Evolutionary conservation across 2,329 filamentous ascomycete species (phyloP).

Genomic region (Raffaelea ambrosiae): DNA sequence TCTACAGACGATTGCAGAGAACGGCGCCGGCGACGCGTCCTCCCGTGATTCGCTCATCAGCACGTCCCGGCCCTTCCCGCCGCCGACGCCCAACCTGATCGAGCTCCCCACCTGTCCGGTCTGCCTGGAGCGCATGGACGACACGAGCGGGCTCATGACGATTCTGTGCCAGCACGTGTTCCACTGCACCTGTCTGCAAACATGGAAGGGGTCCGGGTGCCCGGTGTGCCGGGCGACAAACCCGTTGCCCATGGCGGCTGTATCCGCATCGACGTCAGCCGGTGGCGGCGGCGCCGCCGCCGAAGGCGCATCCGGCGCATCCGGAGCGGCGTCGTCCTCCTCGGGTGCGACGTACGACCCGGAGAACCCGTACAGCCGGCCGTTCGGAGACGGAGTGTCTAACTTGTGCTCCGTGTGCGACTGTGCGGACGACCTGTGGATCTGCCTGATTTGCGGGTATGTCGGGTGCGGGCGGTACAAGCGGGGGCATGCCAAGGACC

Average conservation of each 20-base stretch:
- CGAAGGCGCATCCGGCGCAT: neutral
- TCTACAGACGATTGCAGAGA: constrained; percentile 4
- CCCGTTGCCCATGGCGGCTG: constrained; percentile 22
- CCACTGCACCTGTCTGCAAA: constrained; percentile 91
- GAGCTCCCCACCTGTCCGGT: constrained; percentile 95
- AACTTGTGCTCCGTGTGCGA: constrained; percentile 79
- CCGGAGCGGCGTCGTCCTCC: constrained; percentile 5
- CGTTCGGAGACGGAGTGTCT: constrained; percentile 50
- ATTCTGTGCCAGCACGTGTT: constrained; percentile 98
- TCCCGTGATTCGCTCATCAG: too few species aligned
- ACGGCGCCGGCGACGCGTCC: too few species aligned
- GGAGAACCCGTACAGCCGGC: constrained; percentile 40
- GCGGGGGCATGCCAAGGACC: constrained; percentile 82
- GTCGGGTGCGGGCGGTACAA: constrained; percentile 94
- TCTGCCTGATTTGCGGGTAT: constrained; percentile 87
- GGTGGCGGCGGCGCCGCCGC: neutral
- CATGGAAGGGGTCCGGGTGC: constrained; percentile 90
- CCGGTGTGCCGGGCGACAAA: constrained; percentile 88
- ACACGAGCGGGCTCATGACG: constrained; percentile 88
- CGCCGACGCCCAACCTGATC: constrained; percentile 70
- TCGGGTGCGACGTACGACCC: constrained; percentile 25
- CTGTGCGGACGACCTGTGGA: constrained; percentile 77
- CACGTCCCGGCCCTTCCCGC: constrained; percentile 53
- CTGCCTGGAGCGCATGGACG: constrained; percentile 95
- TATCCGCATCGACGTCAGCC: neutral